phyloP scores from a whole-genome alignment of 169 alveolate genomes.

The Babesia divergens region DNA sequence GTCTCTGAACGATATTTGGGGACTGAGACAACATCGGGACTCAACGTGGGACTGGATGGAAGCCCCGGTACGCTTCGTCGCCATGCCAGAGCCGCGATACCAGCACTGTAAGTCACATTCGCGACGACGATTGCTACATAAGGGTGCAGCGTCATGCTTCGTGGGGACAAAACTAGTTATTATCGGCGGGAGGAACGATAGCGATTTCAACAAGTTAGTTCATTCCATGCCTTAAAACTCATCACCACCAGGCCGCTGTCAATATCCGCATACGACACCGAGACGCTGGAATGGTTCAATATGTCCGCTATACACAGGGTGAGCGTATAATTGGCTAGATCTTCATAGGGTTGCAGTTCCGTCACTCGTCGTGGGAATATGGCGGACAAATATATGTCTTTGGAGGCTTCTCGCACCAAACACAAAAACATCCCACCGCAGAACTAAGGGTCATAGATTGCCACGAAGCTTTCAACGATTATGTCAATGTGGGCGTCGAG shows the following conservation, averaged over 20 bases:
- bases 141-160: constrained; percentile 68
- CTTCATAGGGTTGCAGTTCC: constrained; percentile 50
- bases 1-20: constrained; percentile 98
- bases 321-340: background rate
- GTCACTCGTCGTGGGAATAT: constrained; percentile 90
- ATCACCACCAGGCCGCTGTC: constrained; percentile 76
- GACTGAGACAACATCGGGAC: constrained; percentile 98
- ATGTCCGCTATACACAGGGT: constrained; percentile 87
- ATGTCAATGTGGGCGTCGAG: constrained; percentile 2
- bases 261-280: constrained; percentile 92
- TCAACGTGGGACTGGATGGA: constrained; percentile 99
- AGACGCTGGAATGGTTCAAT: constrained; percentile 91
- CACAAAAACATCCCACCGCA: constrained; percentile 90
- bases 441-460: constrained; percentile 79
- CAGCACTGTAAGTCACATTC: constrained; percentile 76
- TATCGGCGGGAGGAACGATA: constrained; percentile 95
- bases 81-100: constrained; percentile 88
- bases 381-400: constrained; percentile 86
- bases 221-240: background rate
- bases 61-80: constrained; percentile 91
- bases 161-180: constrained; percentile 88
- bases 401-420: constrained; percentile 94
- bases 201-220: constrained; percentile 73
- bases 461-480: constrained; percentile 22
- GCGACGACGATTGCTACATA: background rate